These are phyloP conservation scores for Plasmodium chabaudi DNA, from an alignment of 169 alveolate genomes.

Conservation along the genomic window DNA sequence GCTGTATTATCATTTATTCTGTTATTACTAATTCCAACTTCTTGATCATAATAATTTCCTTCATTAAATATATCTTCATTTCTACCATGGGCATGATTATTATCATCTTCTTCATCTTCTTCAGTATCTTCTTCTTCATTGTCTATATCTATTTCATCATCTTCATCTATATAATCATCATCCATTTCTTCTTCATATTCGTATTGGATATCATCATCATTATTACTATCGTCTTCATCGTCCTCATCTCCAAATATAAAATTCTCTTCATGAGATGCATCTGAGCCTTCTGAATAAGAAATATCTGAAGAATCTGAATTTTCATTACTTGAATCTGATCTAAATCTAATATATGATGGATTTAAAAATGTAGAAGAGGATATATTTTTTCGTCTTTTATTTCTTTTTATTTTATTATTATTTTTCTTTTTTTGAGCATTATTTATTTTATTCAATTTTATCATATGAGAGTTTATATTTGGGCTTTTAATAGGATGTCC, in stretches of 20 bases:
- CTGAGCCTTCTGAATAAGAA: slow-evolving; percentile 24
- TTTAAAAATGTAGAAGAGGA: slow-evolving; percentile 48
- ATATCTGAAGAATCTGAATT: background rate
- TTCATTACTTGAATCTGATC: slow-evolving; percentile 73
- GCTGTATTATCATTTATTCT: background rate
- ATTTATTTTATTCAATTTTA: slow-evolving; percentile 56
- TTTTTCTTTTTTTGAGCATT: slow-evolving; percentile 43
- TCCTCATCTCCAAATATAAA: slow-evolving; percentile 52
- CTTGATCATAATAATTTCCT: slow-evolving; percentile 9
- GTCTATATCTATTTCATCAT: slow-evolving; percentile 11
- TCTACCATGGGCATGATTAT: slow-evolving; percentile 6
- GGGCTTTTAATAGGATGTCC: slow-evolving; percentile 72
- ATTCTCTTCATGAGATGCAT: slow-evolving; percentile 59
- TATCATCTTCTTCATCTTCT: slow-evolving; percentile 28
- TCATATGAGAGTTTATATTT: slow-evolving; percentile 60
- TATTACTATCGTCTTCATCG: slow-evolving; percentile 4
- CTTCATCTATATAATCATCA: slow-evolving; percentile 63
- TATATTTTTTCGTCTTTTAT: slow-evolving; percentile 56
- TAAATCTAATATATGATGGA: slow-evolving; percentile 74
- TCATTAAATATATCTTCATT: slow-evolving; percentile 5
- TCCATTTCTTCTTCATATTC: slow-evolving; percentile 76
- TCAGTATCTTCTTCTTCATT: slow-evolving; percentile 22
- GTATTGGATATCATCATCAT: slow-evolving; percentile 62
- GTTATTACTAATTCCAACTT: background rate
- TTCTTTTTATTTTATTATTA: slow-evolving; percentile 56